phyloP scores from a whole-genome alignment of 352 stramenopile genomes.

The Globisporangium canariense region DNA sequence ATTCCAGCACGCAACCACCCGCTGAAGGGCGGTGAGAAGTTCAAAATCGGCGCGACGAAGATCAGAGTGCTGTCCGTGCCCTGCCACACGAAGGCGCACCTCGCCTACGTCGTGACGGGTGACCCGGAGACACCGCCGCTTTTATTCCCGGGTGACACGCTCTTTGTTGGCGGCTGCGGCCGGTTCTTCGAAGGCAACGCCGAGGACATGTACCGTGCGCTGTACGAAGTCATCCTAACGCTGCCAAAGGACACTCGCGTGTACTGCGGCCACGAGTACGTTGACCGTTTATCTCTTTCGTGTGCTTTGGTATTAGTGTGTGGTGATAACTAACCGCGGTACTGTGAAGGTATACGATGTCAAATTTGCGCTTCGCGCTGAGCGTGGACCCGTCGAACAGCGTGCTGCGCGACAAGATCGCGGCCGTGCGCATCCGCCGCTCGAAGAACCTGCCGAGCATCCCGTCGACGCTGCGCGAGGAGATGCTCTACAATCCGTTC shows the following conservation, averaged over 20 bases:
- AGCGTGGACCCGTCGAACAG: conserved; percentile 92
- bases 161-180: conserved; percentile 83
- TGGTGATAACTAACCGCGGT: neutral
- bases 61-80: conserved; percentile 75
- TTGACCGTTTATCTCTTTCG: neutral
- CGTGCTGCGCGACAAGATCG: conserved; percentile 83
- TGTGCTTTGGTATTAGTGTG: neutral
- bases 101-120: conserved; percentile 85
- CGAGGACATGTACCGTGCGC: conserved; percentile 85
- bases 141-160: conserved; percentile 86
- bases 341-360: conserved; percentile 79
- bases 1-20: conserved; percentile 69
- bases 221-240: conserved; percentile 86
- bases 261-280: conserved; percentile 86
- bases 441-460: conserved; percentile 89
- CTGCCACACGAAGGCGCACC: conserved; percentile 82
- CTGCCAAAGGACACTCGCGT: conserved; percentile 85
- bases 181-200: conserved; percentile 88
- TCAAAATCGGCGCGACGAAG: conserved; percentile 70
- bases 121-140: conserved; percentile 68
- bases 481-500: conserved; percentile 89
- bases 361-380: conserved; percentile 92
- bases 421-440: conserved; percentile 67
- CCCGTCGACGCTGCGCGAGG: conserved; percentile 83
- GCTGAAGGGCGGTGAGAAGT: conserved; percentile 77